These are phyloP conservation scores for Candida andamanensis DNA, from an alignment of 805 yeast species.

Conservation along the genomic window DNA sequence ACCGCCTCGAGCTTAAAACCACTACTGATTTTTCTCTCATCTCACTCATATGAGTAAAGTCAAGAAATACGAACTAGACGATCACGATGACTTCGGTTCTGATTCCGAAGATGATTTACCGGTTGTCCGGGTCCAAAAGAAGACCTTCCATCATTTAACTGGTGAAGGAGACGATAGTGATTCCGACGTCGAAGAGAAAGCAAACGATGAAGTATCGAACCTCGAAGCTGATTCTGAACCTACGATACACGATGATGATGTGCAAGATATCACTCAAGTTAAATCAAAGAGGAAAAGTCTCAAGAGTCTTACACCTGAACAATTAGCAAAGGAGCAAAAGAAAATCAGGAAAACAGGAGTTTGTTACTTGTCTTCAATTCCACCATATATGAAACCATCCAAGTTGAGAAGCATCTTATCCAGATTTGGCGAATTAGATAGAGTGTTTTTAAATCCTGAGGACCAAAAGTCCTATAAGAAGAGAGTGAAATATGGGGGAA, in stretches of 20 bases:
- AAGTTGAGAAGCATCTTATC: conserved; percentile 77
- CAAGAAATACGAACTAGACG: conserved; percentile 4
- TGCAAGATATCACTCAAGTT: conserved; percentile 10
- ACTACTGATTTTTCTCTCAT: too few relatives aligned
- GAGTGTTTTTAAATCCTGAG: conserved; percentile 85
- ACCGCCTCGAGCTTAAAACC: too few relatives aligned
- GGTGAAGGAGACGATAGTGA: conserved; percentile 16
- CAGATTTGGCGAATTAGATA: conserved; percentile 82
- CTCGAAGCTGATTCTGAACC: conserved; percentile 6
- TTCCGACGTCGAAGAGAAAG: conserved; percentile 12
- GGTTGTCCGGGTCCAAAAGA: conserved; percentile 12
- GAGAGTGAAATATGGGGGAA: conserved; percentile 84
- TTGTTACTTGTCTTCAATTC: conserved; percentile 83
- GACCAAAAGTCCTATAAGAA: conserved; percentile 56
- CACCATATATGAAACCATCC: conserved; percentile 96
- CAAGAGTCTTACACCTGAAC: conserved; percentile 52
- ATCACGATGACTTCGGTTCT: conserved; percentile 10
- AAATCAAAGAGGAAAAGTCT: conserved; percentile 33
- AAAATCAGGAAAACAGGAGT: conserved; percentile 77
- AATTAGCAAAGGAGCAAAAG: conserved; percentile 49
- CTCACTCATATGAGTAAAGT: too few relatives aligned
- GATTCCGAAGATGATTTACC: conserved; percentile 12
- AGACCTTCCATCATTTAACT: conserved; percentile 12
- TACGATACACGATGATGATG: conserved; percentile 6
- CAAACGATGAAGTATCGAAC: conserved; percentile 5